Evolutionary conservation across 1,139 yeast species (phyloP), one percentile per base, ranked within the genome.

Genomic region (Nakaseomyces kungkrabaensis): DNA sequence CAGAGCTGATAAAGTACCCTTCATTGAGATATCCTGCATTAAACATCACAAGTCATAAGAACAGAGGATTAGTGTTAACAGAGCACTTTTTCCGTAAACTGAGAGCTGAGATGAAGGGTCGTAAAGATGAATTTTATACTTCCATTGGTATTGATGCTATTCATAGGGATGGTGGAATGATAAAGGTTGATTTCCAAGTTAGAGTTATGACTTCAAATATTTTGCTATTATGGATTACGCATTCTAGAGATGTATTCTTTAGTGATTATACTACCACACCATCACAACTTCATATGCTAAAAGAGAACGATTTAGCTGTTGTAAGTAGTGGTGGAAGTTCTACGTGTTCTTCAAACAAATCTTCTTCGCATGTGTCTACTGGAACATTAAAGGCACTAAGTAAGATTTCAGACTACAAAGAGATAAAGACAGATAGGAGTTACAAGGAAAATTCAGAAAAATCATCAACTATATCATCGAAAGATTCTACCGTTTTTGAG

Each of bases 41-140:
- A 51, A 65, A 63, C 49, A 61, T 70, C 31, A 55, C 65, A 4
- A 63, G 62, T n/a, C 53, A 60, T 48, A 60, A 56, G 25, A 65
- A 65, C 48, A 63, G 53, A 54, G 86, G 77, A 59, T 75, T 69
- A 70, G 96, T 89, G 0, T 70, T 89, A 22, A 96, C 97, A 0
- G 97, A 89, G 64, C 97, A 89, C 68, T 84, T 85, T 63, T 88
- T 89, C 67, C 74, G 97, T 56, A 82, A 81, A 55, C 66, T 77
- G 70, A 34, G 61, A 56, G 57, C 65, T 48, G 59, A 66, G 56
- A 54, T 60, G 59, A 51, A 48, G 37, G 52, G 51, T 31, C 50
- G 54, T 24, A 55, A 47, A 22, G 63, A 59, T 36, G 62, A 75
- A 11, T 82, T 82, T 55, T 72, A 83, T 50, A 72, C 73, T 29